A percentile compares a stretch with the other conserved stretches of the same genome.
Evolutionary conservation across 768 basidiomycete genomes (phyloP).

Genomic region (Postia placenta): DNA sequence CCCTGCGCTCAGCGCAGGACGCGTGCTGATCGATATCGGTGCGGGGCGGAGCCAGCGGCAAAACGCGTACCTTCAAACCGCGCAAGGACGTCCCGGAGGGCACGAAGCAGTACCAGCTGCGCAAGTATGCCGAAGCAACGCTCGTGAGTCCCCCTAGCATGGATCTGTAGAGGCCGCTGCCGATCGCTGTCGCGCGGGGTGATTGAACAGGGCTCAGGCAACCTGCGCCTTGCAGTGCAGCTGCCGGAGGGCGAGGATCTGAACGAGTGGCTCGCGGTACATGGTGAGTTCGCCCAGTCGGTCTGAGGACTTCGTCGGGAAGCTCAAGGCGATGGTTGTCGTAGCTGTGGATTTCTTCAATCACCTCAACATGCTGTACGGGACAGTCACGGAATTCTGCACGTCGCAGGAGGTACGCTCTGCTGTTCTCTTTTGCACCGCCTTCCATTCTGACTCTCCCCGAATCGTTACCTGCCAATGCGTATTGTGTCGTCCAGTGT

Average conservation of each 20-base stretch:
- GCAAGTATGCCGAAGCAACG: conserved; percentile 97
- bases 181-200: background rate
- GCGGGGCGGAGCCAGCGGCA: conserved; percentile 49
- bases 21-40: background rate
- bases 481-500: conserved; percentile 59
- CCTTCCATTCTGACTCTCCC: background rate
- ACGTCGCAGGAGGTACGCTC: conserved; percentile 83
- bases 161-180: background rate
- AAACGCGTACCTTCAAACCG: conserved; percentile 94
- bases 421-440: background rate
- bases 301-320: no score
- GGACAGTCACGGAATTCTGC: conserved; percentile 97
- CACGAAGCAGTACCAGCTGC: conserved; percentile 95
- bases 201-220: conserved; percentile 80
- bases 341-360: conserved; percentile 99
- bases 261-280: conserved; percentile 99
- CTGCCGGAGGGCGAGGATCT: conserved; percentile 95
- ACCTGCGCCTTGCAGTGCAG: conserved; percentile 85
- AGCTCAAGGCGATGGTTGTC: background rate
- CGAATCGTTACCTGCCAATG: background rate
- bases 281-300: conserved; percentile 51
- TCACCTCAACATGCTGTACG: conserved; percentile 98
- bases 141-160: conserved; percentile 45
- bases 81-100: conserved; percentile 93
- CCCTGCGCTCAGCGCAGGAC: background rate